Base-by-base conservation (phyloP, 139 green algal species). In the Chlamydomonas sp. region DNA sequence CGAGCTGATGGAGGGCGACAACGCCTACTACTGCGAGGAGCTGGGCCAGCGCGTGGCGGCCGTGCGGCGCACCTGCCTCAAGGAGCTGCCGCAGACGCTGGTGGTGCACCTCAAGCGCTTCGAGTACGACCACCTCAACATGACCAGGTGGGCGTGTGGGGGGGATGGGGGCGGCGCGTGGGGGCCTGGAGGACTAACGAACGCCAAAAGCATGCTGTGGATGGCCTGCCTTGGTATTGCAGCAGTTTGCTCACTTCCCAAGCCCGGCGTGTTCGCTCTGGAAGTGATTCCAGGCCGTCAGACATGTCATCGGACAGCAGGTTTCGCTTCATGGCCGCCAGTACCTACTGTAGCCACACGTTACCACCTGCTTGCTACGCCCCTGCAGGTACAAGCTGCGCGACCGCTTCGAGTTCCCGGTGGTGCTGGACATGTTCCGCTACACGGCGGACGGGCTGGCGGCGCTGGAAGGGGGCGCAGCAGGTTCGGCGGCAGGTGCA, bases 1-100 rank as follows among this genome's bases (percentile, higher is more conserved):
- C 5, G 97, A 99, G 90, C 91, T 98, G 79, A 96, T 99, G 93
- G 96, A 99, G 90, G 97, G 96, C n/a, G 95, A 98, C 88, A 98
- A 99, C 89, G 95, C 96, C 59, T 99, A 98, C 89, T 85, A 93
- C 66, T 98, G 95, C 83, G 96, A 98, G 78, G 87, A 97, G 80
- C 90, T 97, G 63, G 93, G 93, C 5, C 88, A 87, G 58, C 96
- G 97, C 84, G 95, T 98, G 78, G 20, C 96, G 77, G 96, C 96
- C 3, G 91, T 97, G 49, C 97, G 97, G 90, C 93, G 96, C 82
- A 95, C 90, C 20, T 93, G 94, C 73, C 92, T 98, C 81, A 95
- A 95, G 79, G 62, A 82, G 73, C 92, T 97, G 86, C 96, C 96
- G 1, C 91, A 94, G 77, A 95, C 93, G 59, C 90, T 98, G 57